Evolutionary conservation across 768 basidiomycete genomes (phyloP).

Genomic region (Mycena chlorophos): DNA sequence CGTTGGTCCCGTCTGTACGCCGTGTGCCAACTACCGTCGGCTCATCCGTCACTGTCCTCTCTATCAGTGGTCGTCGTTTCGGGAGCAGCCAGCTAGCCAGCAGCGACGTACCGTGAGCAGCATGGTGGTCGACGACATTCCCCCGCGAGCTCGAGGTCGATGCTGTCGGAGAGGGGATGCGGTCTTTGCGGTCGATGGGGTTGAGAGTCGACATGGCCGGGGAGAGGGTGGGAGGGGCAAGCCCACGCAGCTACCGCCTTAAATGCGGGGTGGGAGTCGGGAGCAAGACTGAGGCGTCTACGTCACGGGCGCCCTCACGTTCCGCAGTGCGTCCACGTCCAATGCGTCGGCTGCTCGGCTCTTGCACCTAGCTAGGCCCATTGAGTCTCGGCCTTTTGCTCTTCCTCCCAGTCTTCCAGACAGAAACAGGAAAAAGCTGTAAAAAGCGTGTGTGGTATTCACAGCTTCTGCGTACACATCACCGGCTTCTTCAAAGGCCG

Average conservation of each 20-base stretch:
- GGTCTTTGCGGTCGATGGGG: constrained; percentile 53
- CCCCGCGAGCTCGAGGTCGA: constrained; percentile 37
- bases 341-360: too few species aligned
- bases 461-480: too few species aligned
- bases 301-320: too few species aligned
- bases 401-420: too few species aligned
- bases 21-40: constrained; percentile 33
- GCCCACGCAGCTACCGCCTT: neutral
- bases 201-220: constrained; percentile 28
- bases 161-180: constrained; percentile 40
- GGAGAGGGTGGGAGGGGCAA: neutral
- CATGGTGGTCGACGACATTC: constrained; percentile 72
- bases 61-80: constrained; percentile 14
- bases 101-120: constrained; percentile 54
- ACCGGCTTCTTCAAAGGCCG: too few species aligned
- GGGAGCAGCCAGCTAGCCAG: too few species aligned
- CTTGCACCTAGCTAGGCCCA: too few species aligned
- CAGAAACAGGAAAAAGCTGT: too few species aligned
- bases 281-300: neutral
- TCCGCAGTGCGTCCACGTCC: too few species aligned
- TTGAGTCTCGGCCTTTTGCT: too few species aligned
- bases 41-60: constrained; percentile 63
- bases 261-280: neutral
- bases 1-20: constrained; percentile 25
- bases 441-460: too few species aligned